Percentiles rank a stretch among this genome's conserved stretches.
Conservation (phyloP, 2,329 filamentous ascomycete species). For the Fusarium sp. region DNA sequence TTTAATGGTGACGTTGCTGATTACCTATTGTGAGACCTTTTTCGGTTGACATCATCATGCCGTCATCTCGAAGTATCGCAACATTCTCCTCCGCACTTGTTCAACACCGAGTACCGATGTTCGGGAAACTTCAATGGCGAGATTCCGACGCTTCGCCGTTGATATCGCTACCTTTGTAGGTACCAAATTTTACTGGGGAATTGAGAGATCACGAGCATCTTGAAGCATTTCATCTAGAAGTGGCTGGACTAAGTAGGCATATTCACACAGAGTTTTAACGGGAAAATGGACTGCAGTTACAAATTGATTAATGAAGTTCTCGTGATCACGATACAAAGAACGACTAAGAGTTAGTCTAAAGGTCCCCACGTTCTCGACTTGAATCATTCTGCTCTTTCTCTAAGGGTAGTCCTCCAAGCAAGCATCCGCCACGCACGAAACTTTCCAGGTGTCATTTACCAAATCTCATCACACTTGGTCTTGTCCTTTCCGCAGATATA, state of each 20-base stretch:
- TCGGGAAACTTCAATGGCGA: background rate
- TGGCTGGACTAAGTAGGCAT: accelerated
- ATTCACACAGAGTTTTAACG: accelerated
- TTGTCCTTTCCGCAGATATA: conserved; percentile 15
- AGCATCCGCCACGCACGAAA: accelerated
- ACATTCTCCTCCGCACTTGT: background rate
- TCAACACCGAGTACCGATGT: background rate
- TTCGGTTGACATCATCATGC: conserved; percentile 30
- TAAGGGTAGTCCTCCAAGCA: accelerated
- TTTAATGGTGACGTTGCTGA: conserved; percentile 14
- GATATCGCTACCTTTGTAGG: accelerated
- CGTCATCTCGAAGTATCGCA: conserved; percentile 15
- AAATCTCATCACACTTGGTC: conserved; percentile 2
- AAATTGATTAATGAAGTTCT: accelerated
- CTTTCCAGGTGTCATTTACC: background rate
- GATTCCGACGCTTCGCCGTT: background rate
- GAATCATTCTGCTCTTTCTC: accelerated
- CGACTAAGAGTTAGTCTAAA: background rate
- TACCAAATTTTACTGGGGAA: accelerated
- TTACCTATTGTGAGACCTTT: background rate
- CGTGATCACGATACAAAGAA: background rate
- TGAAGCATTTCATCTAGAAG: accelerated
- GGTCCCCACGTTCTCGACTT: background rate
- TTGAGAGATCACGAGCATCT: no score
- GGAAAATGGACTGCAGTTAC: accelerated